Evolutionary conservation across 805 yeast genomes (phyloP).

Genomic region (Nakazawaea pomicola): DNA sequence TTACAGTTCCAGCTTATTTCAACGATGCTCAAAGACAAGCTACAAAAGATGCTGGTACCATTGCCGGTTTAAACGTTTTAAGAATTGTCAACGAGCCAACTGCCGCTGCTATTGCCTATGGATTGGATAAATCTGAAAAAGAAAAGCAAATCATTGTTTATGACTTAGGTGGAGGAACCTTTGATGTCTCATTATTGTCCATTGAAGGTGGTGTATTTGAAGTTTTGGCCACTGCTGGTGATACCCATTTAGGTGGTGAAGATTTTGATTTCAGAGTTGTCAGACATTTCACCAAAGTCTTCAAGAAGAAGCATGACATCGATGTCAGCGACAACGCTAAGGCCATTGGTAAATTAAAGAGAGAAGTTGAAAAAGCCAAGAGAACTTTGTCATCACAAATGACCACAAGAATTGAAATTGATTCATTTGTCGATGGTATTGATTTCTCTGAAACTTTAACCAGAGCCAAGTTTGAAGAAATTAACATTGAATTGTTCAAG

Average conservation of each 20-base stretch:
- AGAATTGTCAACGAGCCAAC: slow-evolving; percentile 94
- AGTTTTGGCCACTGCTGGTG: slow-evolving; percentile 93
- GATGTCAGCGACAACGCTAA: slow-evolving; percentile 78
- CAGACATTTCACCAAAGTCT: slow-evolving; percentile 77
- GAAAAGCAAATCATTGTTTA: slow-evolving; percentile 90
- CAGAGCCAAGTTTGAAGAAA: slow-evolving; percentile 97
- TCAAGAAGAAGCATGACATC: slow-evolving; percentile 88
- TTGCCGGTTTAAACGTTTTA: slow-evolving; percentile 84
- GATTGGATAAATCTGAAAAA: slow-evolving; percentile 74
- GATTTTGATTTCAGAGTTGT: slow-evolving; percentile 90
- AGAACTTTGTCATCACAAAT: slow-evolving; percentile 93
- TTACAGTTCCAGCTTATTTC: slow-evolving; percentile 90
- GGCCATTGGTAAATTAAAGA: slow-evolving; percentile 89
- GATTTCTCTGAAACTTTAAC: slow-evolving; percentile 94
- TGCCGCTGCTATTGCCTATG: slow-evolving; percentile 97
- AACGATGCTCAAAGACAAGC: slow-evolving; percentile 95
- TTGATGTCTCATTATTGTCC: slow-evolving; percentile 83
- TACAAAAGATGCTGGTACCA: slow-evolving; percentile 88
- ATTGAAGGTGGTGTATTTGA: slow-evolving; percentile 91
- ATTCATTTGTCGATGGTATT: slow-evolving; percentile 89
- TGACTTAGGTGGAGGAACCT: slow-evolving; percentile 98
- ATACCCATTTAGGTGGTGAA: slow-evolving; percentile 97
- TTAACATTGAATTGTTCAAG: slow-evolving; percentile 88
- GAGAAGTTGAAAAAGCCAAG: slow-evolving; percentile 98
- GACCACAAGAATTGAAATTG: slow-evolving; percentile 94